Base-by-base conservation (phyloP, 805 yeast species). In the Priceomyces medius region DNA sequence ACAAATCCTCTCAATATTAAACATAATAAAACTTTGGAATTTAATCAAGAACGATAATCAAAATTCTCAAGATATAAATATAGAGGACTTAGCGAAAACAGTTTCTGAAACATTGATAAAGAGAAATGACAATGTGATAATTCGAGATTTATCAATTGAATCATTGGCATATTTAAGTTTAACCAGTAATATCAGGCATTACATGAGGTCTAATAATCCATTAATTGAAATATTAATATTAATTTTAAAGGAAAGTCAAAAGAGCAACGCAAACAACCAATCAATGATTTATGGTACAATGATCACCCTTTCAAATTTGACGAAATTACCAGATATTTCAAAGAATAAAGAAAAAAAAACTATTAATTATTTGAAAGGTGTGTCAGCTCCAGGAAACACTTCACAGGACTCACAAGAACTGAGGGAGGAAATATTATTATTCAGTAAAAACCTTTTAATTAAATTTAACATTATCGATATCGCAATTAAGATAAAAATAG, bases 1-100 rank as follows among this genome's bases (percentile, higher is more conserved):
- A n/a, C 59, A 59, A 38, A 38, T 67, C 7, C 51, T 69, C 9
- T 61, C 81, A 0, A 65, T 75, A 0, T 51, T 80, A 28, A 74
- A 75, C 3, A 50, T 79, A n/a, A 60, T 79, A 5, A 82, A 82
- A 54, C 58, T 79, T 2, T 81, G 85, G 85, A 72, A 73, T 38
- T 68, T 73, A 41, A 58, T 76, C 0, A 65, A 71, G 31, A 55
- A 68, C 24, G 63, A 58, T n/a, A 40, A 35, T 10, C 16, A 46
- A 23, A 36, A 41, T n/a, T 38, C 43, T 13, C 14, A 37, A 8
- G 29, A 40, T 9, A 27, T 50, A n/a, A 35, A 31, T 1, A 38
- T 48, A 3, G 20, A 43, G 3, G 44, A 46, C 18, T 40, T 53
- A 17, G 26, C 49, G 20, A 38, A 45, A 9, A 42, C 35, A 4